These are phyloP conservation scores for Vaccinium corymbosum DNA, from an alignment of 148 eudicot species.

Conservation along the genomic window DNA sequence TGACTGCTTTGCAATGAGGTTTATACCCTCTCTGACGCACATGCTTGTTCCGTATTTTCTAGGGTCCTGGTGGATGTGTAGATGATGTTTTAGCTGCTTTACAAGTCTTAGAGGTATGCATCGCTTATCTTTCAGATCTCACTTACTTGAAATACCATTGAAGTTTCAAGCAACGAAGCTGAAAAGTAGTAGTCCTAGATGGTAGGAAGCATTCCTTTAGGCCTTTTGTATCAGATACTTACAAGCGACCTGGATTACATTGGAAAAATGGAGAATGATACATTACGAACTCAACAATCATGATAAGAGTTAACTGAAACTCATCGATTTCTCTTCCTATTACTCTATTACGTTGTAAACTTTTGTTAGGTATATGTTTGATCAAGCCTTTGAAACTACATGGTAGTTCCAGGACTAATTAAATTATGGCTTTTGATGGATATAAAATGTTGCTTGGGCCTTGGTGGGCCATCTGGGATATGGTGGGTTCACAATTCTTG, in stretches of 20 bases:
- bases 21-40: not conserved
- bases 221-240: not conserved
- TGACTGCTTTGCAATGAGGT: not conserved
- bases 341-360: not conserved
- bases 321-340: not conserved
- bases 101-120: slow-evolving; percentile 65
- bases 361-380: not conserved
- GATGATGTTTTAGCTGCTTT: slow-evolving; percentile 90
- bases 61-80: slow-evolving; percentile 69
- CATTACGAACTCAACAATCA: not conserved
- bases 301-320: not conserved
- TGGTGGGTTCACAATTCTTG: no score
- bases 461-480: not conserved
- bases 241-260: not conserved
- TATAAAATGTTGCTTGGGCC: not conserved
- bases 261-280: not conserved
- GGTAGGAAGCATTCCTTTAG: not conserved
- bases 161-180: not conserved
- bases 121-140: not conserved
- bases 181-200: not conserved
- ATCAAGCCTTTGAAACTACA: not conserved
- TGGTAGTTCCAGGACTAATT: not conserved
- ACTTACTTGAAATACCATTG: not conserved
- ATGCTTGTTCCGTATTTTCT: slow-evolving; percentile 11
- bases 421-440: not conserved